Conservation (phyloP, 331 rosid genomes). For the Cydonia oblonga region DNA sequence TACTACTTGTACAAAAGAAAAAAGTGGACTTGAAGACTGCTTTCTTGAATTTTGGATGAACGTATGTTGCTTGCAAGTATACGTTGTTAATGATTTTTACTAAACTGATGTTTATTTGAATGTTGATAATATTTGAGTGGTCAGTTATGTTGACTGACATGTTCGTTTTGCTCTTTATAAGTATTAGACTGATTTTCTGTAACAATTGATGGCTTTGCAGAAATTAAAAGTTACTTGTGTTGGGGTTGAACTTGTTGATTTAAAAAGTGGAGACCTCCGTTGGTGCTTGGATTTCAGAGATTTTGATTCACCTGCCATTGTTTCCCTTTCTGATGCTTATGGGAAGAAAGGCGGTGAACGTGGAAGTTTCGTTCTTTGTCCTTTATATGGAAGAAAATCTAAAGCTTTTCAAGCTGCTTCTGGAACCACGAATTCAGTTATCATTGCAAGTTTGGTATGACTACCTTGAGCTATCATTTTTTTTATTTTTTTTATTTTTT, state of each 20-base stretch:
- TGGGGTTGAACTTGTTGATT: constrained; percentile 76
- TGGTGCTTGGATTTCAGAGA: constrained; percentile 99
- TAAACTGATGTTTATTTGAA: neutral
- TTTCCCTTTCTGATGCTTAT: constrained; percentile 60
- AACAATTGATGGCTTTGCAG: constrained; percentile 42
- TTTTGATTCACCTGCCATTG: constrained; percentile 77
- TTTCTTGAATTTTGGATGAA: neutral
- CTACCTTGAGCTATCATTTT: constrained; percentile 7
- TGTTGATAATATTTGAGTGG: neutral
- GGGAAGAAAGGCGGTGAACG: constrained; percentile 64
- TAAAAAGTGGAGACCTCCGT: constrained; percentile 81
- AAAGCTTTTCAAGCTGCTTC: constrained; percentile 95
- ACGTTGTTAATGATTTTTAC: neutral
- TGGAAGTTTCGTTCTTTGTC: constrained; percentile 89
- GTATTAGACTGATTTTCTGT: constrained; percentile 6
- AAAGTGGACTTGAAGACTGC: neutral
- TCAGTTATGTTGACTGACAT: neutral
- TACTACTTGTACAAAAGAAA: neutral
- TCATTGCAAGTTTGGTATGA: constrained; percentile 79
- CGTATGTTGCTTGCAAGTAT: neutral
- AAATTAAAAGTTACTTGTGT: constrained; percentile 76
- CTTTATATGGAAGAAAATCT: constrained; percentile 86
- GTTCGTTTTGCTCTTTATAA: neutral
- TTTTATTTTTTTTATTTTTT: no score
- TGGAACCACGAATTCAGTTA: constrained; percentile 64